Percentiles rank a stretch among this genome's conserved stretches.
Evolutionary conservation across 108 stramenopile genomes (phyloP).

Genomic region (Pseudonitzschia delicatissima): DNA sequence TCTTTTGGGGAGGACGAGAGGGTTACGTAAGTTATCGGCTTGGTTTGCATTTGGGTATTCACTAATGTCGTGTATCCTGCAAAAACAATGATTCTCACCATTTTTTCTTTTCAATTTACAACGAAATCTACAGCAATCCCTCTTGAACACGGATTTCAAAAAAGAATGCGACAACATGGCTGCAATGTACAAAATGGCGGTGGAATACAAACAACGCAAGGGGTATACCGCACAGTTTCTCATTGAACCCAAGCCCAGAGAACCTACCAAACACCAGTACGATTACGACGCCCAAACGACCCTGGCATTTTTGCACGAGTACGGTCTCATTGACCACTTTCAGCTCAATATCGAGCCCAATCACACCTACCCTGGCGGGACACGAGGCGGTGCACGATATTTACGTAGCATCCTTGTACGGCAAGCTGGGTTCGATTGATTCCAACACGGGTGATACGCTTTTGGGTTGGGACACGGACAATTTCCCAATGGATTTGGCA

Average conservation of each 20-base stretch:
- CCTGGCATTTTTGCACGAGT: slow-evolving; percentile 55
- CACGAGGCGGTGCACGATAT: slow-evolving; percentile 66
- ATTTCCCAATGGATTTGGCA: slow-evolving; percentile 54
- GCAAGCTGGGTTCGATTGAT: slow-evolving; percentile 65
- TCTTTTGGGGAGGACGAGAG: slow-evolving; percentile 75
- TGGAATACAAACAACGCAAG: slow-evolving; percentile 48
- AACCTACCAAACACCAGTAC: slow-evolving; percentile 73
- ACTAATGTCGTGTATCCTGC: neutral
- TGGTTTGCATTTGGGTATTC: neutral
- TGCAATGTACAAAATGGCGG: slow-evolving; percentile 52
- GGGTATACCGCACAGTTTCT: slow-evolving; percentile 51
- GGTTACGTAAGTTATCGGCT: slow-evolving; percentile 26
- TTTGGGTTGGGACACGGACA: slow-evolving; percentile 70
- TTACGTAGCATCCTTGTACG: slow-evolving; percentile 41
- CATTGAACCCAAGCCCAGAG: slow-evolving; percentile 68
- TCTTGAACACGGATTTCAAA: slow-evolving; percentile 57
- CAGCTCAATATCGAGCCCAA: slow-evolving; percentile 74
- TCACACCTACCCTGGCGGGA: slow-evolving; percentile 65
- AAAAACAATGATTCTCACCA: slow-evolving; percentile 23
- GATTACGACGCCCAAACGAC: slow-evolving; percentile 74
- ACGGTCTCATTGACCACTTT: slow-evolving; percentile 55
- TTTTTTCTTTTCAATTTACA: neutral
- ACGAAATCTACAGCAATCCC: slow-evolving; percentile 31
- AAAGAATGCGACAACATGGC: slow-evolving; percentile 64
- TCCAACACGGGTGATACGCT: slow-evolving; percentile 64